These are phyloP conservation scores for Mycena leptocephala DNA, from an alignment of 768 basidiomycete genomes.

Conservation along the genomic window DNA sequence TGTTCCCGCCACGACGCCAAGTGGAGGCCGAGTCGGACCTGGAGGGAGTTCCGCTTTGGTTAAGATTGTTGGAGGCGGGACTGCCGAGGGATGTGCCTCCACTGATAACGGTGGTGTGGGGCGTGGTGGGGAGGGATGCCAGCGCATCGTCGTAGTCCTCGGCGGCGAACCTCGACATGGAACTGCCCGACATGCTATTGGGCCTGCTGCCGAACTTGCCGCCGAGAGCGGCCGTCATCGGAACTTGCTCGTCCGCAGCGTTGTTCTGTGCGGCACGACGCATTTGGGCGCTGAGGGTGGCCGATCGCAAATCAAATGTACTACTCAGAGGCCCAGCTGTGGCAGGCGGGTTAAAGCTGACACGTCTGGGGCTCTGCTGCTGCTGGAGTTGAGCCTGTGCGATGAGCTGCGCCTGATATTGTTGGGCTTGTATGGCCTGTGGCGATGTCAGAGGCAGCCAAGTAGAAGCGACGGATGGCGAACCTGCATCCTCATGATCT, in stretches of 20 bases:
- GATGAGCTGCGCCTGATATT: conserved; percentile 81
- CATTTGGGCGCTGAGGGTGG: conserved; percentile 68
- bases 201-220: conserved; percentile 84
- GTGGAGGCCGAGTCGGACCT: conserved; percentile 87
- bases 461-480: conserved; percentile 37
- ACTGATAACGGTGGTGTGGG: conserved; percentile 77
- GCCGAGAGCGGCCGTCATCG: conserved; percentile 87
- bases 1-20: conserved; percentile 86
- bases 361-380: conserved; percentile 63
- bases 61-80: conserved; percentile 59
- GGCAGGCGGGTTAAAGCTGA: conserved; percentile 70
- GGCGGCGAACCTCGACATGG: conserved; percentile 50
- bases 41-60: conserved; percentile 63
- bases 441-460: conserved; percentile 24
- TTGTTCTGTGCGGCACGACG: conserved; percentile 77
- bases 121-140: conserved; percentile 65
- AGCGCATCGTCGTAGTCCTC: conserved; percentile 61
- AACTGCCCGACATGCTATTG: conserved; percentile 58
- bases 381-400: conserved; percentile 70
- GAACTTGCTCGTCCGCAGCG: conserved; percentile 71
- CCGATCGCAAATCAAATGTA: conserved; percentile 77
- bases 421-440: conserved; percentile 82
- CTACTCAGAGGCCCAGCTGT: conserved; percentile 81
- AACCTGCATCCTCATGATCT: conserved; percentile 88
- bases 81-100: conserved; percentile 81